Evolutionary conservation across 495 filamentous ascomycete species (phyloP).

Genomic region (Niebla homalea): DNA sequence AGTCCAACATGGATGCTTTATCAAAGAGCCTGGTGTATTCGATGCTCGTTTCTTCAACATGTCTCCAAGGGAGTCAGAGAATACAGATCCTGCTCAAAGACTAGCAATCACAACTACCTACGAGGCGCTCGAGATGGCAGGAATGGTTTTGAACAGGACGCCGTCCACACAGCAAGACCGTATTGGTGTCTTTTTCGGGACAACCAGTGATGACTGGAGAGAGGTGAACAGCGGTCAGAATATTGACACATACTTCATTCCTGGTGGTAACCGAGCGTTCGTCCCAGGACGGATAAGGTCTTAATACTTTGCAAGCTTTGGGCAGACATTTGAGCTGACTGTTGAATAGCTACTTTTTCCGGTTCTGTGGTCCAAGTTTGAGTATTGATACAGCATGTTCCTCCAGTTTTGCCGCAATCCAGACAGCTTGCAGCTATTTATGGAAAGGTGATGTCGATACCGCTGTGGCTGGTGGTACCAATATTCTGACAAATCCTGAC

Average conservation of each 20-base stretch:
- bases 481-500: constrained; percentile 65
- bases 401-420: constrained; percentile 53
- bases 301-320: background rate
- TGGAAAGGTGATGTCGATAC: constrained; percentile 70
- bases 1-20: constrained; percentile 33
- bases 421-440: constrained; percentile 59
- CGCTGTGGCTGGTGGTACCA: constrained; percentile 69
- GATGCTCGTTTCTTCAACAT: constrained; percentile 32
- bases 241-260: constrained; percentile 10
- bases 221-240: constrained; percentile 33
- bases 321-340: constrained; percentile 2
- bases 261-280: constrained; percentile 25
- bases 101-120: constrained; percentile 60
- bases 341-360: constrained; percentile 45
- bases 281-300: background rate
- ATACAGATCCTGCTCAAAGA: constrained; percentile 30
- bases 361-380: constrained; percentile 57
- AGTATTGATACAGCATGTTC: constrained; percentile 69
- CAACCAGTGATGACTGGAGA: constrained; percentile 81
- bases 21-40: constrained; percentile 27
- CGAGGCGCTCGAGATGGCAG: constrained; percentile 68
- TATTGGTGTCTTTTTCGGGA: constrained; percentile 81
- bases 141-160: constrained; percentile 66
- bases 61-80: constrained; percentile 27
- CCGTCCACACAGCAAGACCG: constrained; percentile 68